Conservation (phyloP, 2,329 filamentous ascomycete species). For the Clarireedia sp. region DNA sequence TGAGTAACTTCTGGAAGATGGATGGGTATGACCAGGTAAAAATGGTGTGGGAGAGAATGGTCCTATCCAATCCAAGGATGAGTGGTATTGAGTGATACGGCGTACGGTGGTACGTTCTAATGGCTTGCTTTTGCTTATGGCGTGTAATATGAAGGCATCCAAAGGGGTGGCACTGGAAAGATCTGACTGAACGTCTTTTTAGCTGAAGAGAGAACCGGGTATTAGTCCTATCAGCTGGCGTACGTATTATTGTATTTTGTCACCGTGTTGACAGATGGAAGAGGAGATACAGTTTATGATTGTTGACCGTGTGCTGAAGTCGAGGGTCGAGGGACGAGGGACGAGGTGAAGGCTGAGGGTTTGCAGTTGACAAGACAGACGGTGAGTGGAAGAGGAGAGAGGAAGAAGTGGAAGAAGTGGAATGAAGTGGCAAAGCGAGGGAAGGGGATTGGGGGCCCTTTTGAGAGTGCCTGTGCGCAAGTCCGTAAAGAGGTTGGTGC, state of each 20-base stretch:
- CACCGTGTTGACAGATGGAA: background rate
- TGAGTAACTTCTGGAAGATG: constrained; percentile 1
- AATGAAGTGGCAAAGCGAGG: background rate
- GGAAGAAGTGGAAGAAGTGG: background rate
- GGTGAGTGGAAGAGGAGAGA: constrained; percentile 2
- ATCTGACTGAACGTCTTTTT: constrained; percentile 14
- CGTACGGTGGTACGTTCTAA: background rate
- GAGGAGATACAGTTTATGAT: background rate
- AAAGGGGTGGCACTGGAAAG: constrained; percentile 13
- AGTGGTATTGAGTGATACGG: constrained; percentile 12
- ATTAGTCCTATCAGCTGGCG: constrained; percentile 13
- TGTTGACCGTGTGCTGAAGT: constrained; percentile 1
- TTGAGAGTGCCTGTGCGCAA: background rate
- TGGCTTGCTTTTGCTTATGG: background rate
- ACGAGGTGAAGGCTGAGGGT: background rate
- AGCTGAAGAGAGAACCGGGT: constrained; percentile 13
- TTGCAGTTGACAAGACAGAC: constrained; percentile 2
- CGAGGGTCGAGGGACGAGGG: background rate
- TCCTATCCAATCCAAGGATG: constrained; percentile 16
- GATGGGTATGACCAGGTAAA: background rate
- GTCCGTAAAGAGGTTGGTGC: background rate
- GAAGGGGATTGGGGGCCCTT: constrained; percentile 4
- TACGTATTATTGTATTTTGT: background rate
- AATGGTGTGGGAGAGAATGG: background rate
- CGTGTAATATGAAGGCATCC: constrained; percentile 4